Evolutionary conservation across 352 stramenopile genomes (phyloP), one percentile per base, ranked within the genome.

Genomic region (Globisporangium ultimum): DNA sequence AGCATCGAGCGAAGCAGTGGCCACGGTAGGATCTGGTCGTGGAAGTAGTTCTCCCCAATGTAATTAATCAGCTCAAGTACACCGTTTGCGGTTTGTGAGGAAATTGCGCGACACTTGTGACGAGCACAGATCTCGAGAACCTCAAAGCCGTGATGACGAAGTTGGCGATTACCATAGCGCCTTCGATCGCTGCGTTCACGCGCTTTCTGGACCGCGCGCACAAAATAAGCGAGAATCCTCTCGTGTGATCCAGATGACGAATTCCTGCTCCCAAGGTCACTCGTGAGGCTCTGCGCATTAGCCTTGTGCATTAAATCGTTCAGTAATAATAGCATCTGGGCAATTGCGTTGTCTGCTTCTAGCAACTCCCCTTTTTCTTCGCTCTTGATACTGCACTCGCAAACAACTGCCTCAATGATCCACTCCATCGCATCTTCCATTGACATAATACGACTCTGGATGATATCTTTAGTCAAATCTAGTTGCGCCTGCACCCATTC

Each of bases 61-160:
- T 21, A 11, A 1, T 18, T 2, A n/a, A 65, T 34, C 20, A 65
- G 42, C 17, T 55, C 38, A 11, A 56, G 17, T 17, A 58, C 28
- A 21, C 15, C 9, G 18, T 34, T n/a, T 3, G 52, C n/a, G 14
- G 10, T 13, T 24, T 38, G 20, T 10, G 57, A 48, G 48, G 9
- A 42, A 18, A 15, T 50, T 21, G 13, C 20, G 32, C 38, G 6
- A n/a, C 47, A 21, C 7, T 48, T n/a, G 24, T 60, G 58, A 9
- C 51, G 58, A 24, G 51, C 36, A 14, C 51, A 55, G n/a, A 64
- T 48, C 51, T 64, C 58, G 14, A 64, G 34, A 15, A 59, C 14
- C 28, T 64, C 58, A 15, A 59, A 64, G 21, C 58, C 50, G 45
- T 64, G 50, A n/a, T 64, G 58, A 1, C 48, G 58, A n/a, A 54